Evolutionary conservation across 331 rosid genomes (phyloP).

Genomic region (Quercus phellos): DNA sequence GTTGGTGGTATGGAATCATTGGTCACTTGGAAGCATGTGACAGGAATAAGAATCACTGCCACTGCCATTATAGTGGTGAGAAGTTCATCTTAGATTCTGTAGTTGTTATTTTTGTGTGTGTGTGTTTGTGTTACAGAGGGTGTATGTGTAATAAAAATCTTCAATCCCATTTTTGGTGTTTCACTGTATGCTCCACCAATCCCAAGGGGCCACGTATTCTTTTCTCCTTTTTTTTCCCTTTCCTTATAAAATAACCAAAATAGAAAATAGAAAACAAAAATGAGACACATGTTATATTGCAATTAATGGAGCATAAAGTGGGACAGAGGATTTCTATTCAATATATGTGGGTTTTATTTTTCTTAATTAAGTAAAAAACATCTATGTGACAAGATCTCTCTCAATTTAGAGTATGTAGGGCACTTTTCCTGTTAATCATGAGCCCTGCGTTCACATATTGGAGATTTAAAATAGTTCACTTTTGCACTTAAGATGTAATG

Average conservation of each 20-base stretch:
- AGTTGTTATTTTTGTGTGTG: background rate
- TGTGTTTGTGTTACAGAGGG: background rate
- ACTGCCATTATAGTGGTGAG: slow-evolving; percentile 59
- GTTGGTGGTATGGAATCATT: slow-evolving; percentile 89
- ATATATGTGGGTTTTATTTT: background rate
- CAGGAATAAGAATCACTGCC: slow-evolving; percentile 43
- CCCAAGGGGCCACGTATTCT: too few species aligned
- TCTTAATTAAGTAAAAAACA: background rate
- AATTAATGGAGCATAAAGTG: too few species aligned
- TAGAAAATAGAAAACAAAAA: too few species aligned
- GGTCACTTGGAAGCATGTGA: slow-evolving; percentile 65
- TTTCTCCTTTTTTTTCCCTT: too few species aligned
- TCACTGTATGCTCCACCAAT: too few species aligned
- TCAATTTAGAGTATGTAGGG: background rate
- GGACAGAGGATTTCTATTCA: too few species aligned
- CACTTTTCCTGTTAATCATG: background rate
- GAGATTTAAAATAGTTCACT: background rate
- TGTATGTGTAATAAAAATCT: too few species aligned
- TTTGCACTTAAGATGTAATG: background rate
- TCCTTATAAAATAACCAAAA: too few species aligned
- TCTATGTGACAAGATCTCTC: background rate
- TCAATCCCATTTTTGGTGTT: too few species aligned
- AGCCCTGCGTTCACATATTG: background rate
- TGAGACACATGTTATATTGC: too few species aligned
- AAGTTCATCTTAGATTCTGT: slow-evolving; percentile 12